phyloP scores from a whole-genome alignment of 1,139 yeast genomes.

The Blastobotrys apis region DNA sequence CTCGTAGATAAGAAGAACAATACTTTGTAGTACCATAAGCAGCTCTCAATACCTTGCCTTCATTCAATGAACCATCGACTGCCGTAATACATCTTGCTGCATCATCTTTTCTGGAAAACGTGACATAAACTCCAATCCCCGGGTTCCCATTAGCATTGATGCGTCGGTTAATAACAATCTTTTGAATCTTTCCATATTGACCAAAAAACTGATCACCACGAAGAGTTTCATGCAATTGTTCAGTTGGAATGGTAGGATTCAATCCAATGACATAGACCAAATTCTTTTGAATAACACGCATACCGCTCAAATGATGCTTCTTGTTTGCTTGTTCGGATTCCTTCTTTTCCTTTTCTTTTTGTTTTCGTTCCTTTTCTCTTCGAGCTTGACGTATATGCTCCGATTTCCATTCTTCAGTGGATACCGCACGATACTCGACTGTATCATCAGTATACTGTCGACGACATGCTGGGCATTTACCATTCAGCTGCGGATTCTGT shows the following conservation, averaged over 20 bases:
- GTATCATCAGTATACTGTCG: constrained; percentile 88
- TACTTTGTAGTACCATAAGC: constrained; percentile 99
- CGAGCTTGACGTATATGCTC: constrained; percentile 62
- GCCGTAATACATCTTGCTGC: constrained; percentile 91
- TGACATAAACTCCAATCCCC: constrained; percentile 93
- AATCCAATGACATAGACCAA: constrained; percentile 94
- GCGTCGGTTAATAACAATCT: constrained; percentile 87
- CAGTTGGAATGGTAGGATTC: constrained; percentile 85
- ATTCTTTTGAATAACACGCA: constrained; percentile 96
- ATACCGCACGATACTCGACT: constrained; percentile 78
- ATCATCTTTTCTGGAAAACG: constrained; percentile 88
- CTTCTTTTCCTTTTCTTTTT: constrained; percentile 85
- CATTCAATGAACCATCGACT: constrained; percentile 90
- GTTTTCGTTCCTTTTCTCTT: constrained; percentile 81
- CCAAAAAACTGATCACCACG: constrained; percentile 95
- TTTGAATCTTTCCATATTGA: constrained; percentile 92
- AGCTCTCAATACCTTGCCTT: constrained; percentile 80
- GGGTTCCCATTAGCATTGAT: constrained; percentile 49
- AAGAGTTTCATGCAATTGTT: constrained; percentile 78
- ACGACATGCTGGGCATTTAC: constrained; percentile 97
- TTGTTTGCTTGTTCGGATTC: constrained; percentile 78
- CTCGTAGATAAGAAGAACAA: constrained; percentile 90
- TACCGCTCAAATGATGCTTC: constrained; percentile 89
- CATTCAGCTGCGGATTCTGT: constrained; percentile 90
- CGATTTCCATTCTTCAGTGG: constrained; percentile 84